Evolutionary conservation across 2,329 filamentous ascomycete genomes (phyloP).

Genomic region (Ploettnerulaceae sp.): DNA sequence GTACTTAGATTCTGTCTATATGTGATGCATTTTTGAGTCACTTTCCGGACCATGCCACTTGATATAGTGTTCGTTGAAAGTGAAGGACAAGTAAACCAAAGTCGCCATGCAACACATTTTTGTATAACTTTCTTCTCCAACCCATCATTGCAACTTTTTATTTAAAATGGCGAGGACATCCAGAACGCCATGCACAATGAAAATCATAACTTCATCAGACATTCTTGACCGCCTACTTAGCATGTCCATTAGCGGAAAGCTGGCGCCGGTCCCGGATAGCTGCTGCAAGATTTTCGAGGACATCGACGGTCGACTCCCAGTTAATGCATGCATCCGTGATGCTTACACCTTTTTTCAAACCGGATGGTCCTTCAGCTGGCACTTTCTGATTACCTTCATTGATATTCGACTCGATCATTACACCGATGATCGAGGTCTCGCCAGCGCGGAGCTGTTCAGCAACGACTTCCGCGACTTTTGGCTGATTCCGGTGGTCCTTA

Average conservation of each 20-base stretch:
- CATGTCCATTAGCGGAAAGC: conserved; percentile 8
- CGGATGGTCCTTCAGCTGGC: conserved; percentile 71
- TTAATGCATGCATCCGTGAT: conserved; percentile 96
- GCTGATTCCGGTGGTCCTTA: conserved; percentile 97
- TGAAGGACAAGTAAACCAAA: neutral
- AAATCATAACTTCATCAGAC: neutral
- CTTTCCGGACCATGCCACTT: conserved; percentile 8
- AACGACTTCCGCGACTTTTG: conserved; percentile 78
- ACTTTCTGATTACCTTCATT: conserved; percentile 89
- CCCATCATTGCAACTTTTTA: too few relatives aligned
- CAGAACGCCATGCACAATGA: conserved; percentile 19
- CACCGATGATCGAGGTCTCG: conserved; percentile 83
- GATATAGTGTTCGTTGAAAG: too few relatives aligned
- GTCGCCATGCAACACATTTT: neutral
- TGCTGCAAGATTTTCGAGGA: conserved; percentile 80
- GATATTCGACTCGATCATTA: conserved; percentile 99
- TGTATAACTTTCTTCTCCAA: too few relatives aligned
- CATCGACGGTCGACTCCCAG: conserved; percentile 79
- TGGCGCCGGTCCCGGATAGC: conserved; percentile 71
- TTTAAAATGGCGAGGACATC: conserved; percentile 10
- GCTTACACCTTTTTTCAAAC: conserved; percentile 81
- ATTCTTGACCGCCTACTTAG: neutral
- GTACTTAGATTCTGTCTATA: neutral
- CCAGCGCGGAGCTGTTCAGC: conserved; percentile 82
- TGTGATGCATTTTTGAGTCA: neutral